These are phyloP conservation scores for Mollisia scopiformis DNA, from an alignment of 2,329 filamentous ascomycete species.

Conservation along the genomic window DNA sequence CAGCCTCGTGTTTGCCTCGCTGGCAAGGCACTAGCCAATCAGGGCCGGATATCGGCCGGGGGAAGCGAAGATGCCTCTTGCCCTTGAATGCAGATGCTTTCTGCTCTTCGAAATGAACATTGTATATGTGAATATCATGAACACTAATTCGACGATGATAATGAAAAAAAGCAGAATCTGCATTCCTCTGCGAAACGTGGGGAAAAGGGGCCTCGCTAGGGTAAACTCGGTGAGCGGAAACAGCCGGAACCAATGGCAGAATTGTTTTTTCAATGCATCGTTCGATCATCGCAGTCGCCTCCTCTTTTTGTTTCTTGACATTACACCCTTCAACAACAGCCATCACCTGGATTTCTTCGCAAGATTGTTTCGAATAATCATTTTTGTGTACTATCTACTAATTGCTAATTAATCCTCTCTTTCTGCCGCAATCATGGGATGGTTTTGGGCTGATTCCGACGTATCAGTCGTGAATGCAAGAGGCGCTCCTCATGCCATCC, in stretches of 20 bases:
- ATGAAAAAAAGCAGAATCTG: background rate
- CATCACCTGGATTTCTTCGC: background rate
- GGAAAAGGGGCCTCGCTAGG: slow-evolving; percentile 1
- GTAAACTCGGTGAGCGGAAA: slow-evolving; percentile 1
- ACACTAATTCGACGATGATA: background rate
- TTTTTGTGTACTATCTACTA: background rate
- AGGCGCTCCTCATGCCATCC: slow-evolving; percentile 28
- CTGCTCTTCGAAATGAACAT: background rate
- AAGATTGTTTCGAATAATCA: background rate
- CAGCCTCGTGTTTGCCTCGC: background rate
- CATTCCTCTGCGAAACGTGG: background rate
- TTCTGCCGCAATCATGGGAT: slow-evolving; percentile 29
- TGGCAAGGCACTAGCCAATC: background rate
- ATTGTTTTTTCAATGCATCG: background rate
- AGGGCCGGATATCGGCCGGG: background rate
- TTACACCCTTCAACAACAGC: background rate
- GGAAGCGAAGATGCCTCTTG: background rate
- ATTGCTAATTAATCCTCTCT: background rate
- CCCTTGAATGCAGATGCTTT: background rate
- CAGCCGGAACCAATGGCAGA: slow-evolving; percentile 7
- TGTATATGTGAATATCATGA: background rate
- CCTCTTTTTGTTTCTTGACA: background rate
- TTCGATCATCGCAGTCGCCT: background rate
- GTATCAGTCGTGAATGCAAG: slow-evolving; percentile 26
- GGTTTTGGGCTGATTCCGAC: slow-evolving; percentile 37